These are phyloP conservation scores for Lactarius hatsudake DNA, from an alignment of 768 basidiomycete species.

Conservation along the genomic window DNA sequence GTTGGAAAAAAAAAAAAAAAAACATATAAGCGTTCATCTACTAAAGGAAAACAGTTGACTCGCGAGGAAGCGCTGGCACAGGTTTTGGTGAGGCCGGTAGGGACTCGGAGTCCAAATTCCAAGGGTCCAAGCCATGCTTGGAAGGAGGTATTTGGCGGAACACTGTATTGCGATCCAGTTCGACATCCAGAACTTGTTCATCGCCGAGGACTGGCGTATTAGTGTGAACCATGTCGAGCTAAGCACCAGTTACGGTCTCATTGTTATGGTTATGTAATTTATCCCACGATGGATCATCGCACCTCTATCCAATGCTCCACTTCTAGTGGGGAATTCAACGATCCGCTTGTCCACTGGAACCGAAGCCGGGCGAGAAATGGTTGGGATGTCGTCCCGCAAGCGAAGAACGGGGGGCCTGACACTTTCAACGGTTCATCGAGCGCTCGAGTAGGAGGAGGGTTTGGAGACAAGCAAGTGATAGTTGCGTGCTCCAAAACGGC, in stretches of 20 bases:
- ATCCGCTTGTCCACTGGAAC: constrained; percentile 42
- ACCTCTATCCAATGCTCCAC: constrained; percentile 56
- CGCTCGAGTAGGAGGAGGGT: constrained; percentile 35
- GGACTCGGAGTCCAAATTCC: constrained; percentile 1
- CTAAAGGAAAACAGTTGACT: not conserved
- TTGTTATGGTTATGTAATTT: constrained; percentile 7
- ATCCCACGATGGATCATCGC: constrained; percentile 21
- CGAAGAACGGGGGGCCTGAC: constrained; percentile 39
- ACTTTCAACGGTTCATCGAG: constrained; percentile 37
- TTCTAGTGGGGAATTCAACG: constrained; percentile 41
- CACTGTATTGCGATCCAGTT: constrained; percentile 44
- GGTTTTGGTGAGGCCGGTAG: not conserved
- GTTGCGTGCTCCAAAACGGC: constrained; percentile 36
- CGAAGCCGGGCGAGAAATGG: constrained; percentile 38
- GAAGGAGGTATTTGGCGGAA: constrained; percentile 35
- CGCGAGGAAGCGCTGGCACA: not conserved
- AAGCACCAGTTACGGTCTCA: not conserved
- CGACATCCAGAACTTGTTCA: constrained; percentile 50
- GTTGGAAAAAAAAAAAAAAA: not conserved
- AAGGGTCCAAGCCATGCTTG: constrained; percentile 20
- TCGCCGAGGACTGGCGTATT: constrained; percentile 42
- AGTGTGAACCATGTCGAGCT: constrained; percentile 45
- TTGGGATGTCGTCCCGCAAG: constrained; percentile 13
- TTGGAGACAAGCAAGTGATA: constrained; percentile 39
- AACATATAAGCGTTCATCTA: constrained; percentile 8